Evolutionary conservation across 2,329 filamentous ascomycete species (phyloP), one percentile per base, ranked within the genome.

Genomic region (Beauveria sp.): DNA sequence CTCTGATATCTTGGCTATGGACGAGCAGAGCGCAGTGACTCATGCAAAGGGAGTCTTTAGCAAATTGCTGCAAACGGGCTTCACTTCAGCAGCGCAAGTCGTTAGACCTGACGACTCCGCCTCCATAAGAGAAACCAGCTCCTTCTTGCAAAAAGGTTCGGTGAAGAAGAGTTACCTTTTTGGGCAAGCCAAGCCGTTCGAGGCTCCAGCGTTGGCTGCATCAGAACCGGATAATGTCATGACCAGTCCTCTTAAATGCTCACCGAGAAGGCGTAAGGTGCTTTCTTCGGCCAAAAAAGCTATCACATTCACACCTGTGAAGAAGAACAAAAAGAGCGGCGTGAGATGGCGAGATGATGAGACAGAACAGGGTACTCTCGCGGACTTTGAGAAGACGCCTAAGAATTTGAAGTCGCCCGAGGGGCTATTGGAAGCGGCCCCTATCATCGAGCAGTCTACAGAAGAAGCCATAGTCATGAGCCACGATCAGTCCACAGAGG

Each of bases 311-410:
- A 92, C 91, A 1, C 91, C 92, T 0, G 87, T 87, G 64, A 96
- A 90, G 75, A 88, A 87, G 73, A 81, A 84, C 10, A 84, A 86
- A 1, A 72, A 77, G 60, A 91, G 91, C 63, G 87, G 83, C 51
- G 93, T 99, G 6, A 85, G 93, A 65, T 99, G 95, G 95, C 87
- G 91, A 62, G 95, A 98, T 69, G 95, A 98, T 68, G 91, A 85
- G 69, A 78, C 88, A 2, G 89, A 96, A 70, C 86, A 93, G 57
- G 93, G 92, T 26, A 87, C 88, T 1, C 78, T 98, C 61, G 92
- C 90, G 12, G 95, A 98, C 71, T 97, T 93, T 71, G 90, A 93
- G 70, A 91, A 91, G 75, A 97, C 93, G 3, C 93, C 95, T 1
- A 84, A 92, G 72, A 89, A 87, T 70, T 73, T 82, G 9, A 78